Base-by-base conservation (phyloP, 768 basidiomycete genomes). In the Russula sp. region DNA sequence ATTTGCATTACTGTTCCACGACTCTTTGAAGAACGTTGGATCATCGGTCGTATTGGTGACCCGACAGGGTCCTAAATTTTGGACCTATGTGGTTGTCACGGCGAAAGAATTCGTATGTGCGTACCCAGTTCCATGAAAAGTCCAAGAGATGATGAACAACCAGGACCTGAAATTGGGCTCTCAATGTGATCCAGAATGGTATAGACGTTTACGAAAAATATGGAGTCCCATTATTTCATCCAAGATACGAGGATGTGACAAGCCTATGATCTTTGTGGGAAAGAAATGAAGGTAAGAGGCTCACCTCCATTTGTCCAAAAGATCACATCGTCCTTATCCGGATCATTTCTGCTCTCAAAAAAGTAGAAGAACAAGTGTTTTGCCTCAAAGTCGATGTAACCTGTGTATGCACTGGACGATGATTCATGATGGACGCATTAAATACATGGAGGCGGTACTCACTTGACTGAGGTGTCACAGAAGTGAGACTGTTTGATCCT, bases 321-420 rank as follows among this genome's bases (percentile, higher is more conserved):
- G 22, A 73, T 67, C n/a, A 73, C 70, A 59, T 72, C 70, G 43
- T 72, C 72, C 35, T 48, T 70, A 34, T 67, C 67, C 0, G 74
- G 74, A 47, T 73, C 63, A 32, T 66, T 68, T 49, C 79, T 66
- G 39, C 74, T 76, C 66, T 81, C 79, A 66, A 81, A 81, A 70
- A 81, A 82, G 71, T 87, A 87, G 74, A 88, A 88, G 72, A 85
- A 85, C 43, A 86, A 57, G 64, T 85, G 85, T 58, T 83, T 80
- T 22, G 83, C 82, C 68, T 82, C 75, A 48, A 85, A 77, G 61
- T 87, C 85, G 57, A 87, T 84, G 65, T 87, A 87, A 10, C 86
- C 86, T 0, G 84, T 85, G 69, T 83, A 87, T 1, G 78, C 73
- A 20, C 82, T 85, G 36, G 49, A 39, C 16, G 7, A 29, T n/a